Evolutionary conservation across 768 basidiomycete species (phyloP).

Genomic region (Boletus tomentosulus): DNA sequence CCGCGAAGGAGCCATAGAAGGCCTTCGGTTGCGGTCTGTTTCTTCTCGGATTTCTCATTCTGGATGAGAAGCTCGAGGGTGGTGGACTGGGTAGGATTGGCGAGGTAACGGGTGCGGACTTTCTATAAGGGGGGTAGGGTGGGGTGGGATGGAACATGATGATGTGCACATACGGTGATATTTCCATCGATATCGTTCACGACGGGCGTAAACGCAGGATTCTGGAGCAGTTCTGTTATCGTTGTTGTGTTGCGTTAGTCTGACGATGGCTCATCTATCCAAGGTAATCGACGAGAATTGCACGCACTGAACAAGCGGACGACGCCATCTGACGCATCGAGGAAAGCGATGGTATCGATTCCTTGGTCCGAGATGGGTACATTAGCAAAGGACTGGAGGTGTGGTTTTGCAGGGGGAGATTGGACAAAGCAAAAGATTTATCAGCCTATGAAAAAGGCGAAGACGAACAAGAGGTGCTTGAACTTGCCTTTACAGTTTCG

Average conservation of each 20-base stretch:
- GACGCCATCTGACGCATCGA: slow-evolving; percentile 85
- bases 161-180: slow-evolving; percentile 59
- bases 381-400: slow-evolving; percentile 81
- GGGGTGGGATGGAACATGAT: neutral
- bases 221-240: slow-evolving; percentile 21
- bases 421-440: neutral
- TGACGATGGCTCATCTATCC: neutral
- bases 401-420: neutral
- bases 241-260: neutral
- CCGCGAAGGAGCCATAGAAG: slow-evolving; percentile 93
- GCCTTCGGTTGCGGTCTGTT: slow-evolving; percentile 83
- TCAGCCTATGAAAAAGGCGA: neutral
- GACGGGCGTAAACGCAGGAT: slow-evolving; percentile 71
- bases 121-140: slow-evolving; percentile 50
- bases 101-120: slow-evolving; percentile 77
- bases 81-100: slow-evolving; percentile 54
- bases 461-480: too few species aligned
- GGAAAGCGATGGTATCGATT: slow-evolving; percentile 82
- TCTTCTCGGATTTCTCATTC: slow-evolving; percentile 85
- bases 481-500: too few species aligned
- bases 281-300: neutral
- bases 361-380: slow-evolving; percentile 84
- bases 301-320: slow-evolving; percentile 66
- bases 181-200: slow-evolving; percentile 88
- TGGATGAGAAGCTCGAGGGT: slow-evolving; percentile 83